These are phyloP conservation scores for Fusarium chlamydosporum DNA, from an alignment of 2,329 filamentous ascomycete species.

Conservation along the genomic window DNA sequence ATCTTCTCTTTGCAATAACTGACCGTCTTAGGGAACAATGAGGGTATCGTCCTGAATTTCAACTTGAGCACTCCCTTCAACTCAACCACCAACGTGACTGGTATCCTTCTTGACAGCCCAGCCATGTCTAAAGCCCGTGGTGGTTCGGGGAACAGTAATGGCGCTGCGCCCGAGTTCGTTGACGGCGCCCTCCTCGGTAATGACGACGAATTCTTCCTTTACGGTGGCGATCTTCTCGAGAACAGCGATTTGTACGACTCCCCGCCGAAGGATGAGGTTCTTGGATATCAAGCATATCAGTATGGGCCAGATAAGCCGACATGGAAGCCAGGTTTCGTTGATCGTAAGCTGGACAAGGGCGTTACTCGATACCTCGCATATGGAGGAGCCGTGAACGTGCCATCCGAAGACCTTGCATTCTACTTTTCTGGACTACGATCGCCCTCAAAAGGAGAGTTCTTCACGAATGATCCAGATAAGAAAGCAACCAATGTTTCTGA, in stretches of 20 bases:
- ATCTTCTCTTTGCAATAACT: not conserved
- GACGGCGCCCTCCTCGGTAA: constrained; percentile 77
- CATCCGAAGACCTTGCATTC: constrained; percentile 79
- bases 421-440: constrained; percentile 77
- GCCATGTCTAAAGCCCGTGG: constrained; percentile 63
- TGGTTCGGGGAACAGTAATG: constrained; percentile 65
- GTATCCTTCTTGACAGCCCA: constrained; percentile 59
- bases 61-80: constrained; percentile 72
- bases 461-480: constrained; percentile 53
- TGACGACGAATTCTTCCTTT: constrained; percentile 73
- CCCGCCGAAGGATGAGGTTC: constrained; percentile 61
- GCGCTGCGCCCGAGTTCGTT: constrained; percentile 67
- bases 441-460: constrained; percentile 65
- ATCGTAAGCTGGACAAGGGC: constrained; percentile 57
- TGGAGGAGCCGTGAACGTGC: constrained; percentile 74
- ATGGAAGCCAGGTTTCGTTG: constrained; percentile 62
- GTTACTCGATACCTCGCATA: constrained; percentile 74
- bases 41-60: constrained; percentile 68
- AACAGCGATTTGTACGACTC: constrained; percentile 54
- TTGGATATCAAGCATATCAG: constrained; percentile 67
- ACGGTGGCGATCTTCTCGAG: constrained; percentile 67
- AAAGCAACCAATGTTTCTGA: constrained; percentile 65
- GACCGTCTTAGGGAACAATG: constrained; percentile 62
- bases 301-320: constrained; percentile 62
- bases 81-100: constrained; percentile 65